phyloP scores from a whole-genome alignment of 2,329 filamentous ascomycete species.

The Chaetomium olivaceum region DNA sequence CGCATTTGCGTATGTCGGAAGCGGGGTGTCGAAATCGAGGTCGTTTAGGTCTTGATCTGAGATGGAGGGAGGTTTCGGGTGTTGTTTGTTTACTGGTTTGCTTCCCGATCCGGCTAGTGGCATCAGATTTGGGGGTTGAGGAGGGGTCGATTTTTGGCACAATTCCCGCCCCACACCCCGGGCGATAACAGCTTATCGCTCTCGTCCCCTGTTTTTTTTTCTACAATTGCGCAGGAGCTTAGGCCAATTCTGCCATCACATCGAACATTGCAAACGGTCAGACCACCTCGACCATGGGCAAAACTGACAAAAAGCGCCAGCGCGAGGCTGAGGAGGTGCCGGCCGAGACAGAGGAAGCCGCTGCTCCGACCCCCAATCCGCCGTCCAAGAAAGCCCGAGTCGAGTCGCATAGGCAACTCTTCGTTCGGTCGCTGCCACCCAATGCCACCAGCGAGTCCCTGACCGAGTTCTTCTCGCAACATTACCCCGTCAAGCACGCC shows the following conservation, averaged over 20 bases:
- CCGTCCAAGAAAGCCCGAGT: constrained; percentile 58
- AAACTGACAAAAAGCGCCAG: constrained; percentile 38
- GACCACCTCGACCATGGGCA: constrained; percentile 23
- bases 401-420: constrained; percentile 72
- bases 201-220: constrained; percentile 22
- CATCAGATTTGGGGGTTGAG: constrained; percentile 4
- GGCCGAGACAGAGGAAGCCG: constrained; percentile 20
- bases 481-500: constrained; percentile 93
- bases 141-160: constrained; percentile 21
- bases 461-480: constrained; percentile 88
- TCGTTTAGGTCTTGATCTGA: not conserved
- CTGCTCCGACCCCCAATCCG: constrained; percentile 32
- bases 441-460: constrained; percentile 78
- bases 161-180: not conserved
- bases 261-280: not conserved
- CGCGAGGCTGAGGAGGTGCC: constrained; percentile 39
- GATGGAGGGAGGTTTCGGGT: not conserved
- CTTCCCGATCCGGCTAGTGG: constrained; percentile 27
- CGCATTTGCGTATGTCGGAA: constrained; percentile 2
- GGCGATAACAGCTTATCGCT: constrained; percentile 25
- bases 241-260: constrained; percentile 4
- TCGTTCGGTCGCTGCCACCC: constrained; percentile 82
- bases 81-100: constrained; percentile 33
- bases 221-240: constrained; percentile 17
- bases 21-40: not conserved